These are phyloP conservation scores for Parafenestella ontariensis DNA, from an alignment of 2,329 filamentous ascomycete species.

Conservation along the genomic window DNA sequence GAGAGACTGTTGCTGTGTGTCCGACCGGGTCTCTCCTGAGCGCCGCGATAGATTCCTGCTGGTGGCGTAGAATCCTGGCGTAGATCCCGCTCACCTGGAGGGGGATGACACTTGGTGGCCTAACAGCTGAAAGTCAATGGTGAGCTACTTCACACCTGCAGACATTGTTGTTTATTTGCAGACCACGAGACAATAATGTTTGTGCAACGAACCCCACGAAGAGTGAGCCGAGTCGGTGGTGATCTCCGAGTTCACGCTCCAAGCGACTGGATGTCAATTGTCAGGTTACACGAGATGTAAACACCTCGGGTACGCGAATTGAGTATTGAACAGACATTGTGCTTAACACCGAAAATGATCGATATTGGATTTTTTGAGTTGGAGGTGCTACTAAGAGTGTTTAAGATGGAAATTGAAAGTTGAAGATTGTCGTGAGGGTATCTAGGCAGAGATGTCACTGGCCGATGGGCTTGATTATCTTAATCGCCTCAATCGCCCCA, in stretches of 20 bases:
- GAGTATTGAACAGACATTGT: background rate
- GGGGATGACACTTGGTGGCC: background rate
- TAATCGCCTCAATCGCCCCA: too few relatives aligned
- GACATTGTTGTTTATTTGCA: background rate
- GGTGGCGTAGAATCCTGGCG: slow-evolving; percentile 22
- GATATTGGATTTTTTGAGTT: background rate
- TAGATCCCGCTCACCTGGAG: slow-evolving; percentile 18
- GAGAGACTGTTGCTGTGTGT: slow-evolving; percentile 14
- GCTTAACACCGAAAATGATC: background rate
- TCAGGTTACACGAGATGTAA: background rate
- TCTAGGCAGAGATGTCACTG: too few relatives aligned
- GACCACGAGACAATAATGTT: slow-evolving; percentile 3
- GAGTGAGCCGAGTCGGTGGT: background rate
- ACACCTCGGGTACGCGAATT: background rate
- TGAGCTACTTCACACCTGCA: background rate
- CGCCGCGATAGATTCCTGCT: slow-evolving; percentile 12
- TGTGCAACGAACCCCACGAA: slow-evolving; percentile 1
- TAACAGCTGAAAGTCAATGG: background rate
- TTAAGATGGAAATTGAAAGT: too few relatives aligned
- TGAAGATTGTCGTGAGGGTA: too few relatives aligned
- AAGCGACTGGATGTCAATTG: background rate
- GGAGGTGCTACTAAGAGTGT: too few relatives aligned
- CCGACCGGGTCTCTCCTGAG: slow-evolving; percentile 18
- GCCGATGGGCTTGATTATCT: too few relatives aligned
- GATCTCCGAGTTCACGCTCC: background rate